A percentile compares a stretch with the other conserved stretches of the same genome.
Conservation (phyloP, 805 yeast genomes). For the Saccharomycopsis oosterbeekiorum region DNA sequence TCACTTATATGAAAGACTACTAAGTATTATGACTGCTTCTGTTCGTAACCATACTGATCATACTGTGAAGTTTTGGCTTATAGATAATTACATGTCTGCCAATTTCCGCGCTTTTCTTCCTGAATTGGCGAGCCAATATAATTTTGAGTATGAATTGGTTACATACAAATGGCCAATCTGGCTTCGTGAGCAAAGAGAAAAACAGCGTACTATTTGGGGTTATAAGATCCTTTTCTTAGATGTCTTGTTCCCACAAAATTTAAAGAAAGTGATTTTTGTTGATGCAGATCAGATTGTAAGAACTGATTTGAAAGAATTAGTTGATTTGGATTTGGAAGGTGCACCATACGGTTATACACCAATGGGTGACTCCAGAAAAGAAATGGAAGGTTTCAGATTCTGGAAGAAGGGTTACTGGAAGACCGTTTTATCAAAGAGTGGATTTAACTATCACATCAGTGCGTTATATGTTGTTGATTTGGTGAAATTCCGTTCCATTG, state of each 20-base stretch:
- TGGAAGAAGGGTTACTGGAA: constrained; percentile 95
- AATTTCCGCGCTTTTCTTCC: constrained; percentile 55
- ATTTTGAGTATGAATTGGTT: constrained; percentile 67
- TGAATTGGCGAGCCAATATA: constrained; percentile 42
- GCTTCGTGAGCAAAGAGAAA: constrained; percentile 70
- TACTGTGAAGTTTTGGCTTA: constrained; percentile 74
- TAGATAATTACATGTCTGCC: constrained; percentile 74
- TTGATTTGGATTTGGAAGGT: constrained; percentile 59
- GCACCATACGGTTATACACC: constrained; percentile 85
- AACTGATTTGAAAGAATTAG: constrained; percentile 60
- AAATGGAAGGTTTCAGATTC: constrained; percentile 78
- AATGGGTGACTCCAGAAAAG: constrained; percentile 71
- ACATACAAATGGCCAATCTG: constrained; percentile 90
- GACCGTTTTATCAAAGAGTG: constrained; percentile 42
- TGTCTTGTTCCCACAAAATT: constrained; percentile 70
- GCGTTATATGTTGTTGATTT: constrained; percentile 81
- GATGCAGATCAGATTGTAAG: constrained; percentile 81
- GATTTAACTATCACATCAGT: constrained; percentile 66
- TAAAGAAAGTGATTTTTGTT: constrained; percentile 71
- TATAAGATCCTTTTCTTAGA: constrained; percentile 81
- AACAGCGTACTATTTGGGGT: constrained; percentile 78
- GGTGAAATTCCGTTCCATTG: constrained; percentile 46
- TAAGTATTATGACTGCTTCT: constrained; percentile 72
- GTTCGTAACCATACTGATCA: constrained; percentile 57
- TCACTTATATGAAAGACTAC: constrained; percentile 61